Base-by-base conservation (phyloP, 2,329 filamentous ascomycete genomes). In the Monilinia fructicola region DNA sequence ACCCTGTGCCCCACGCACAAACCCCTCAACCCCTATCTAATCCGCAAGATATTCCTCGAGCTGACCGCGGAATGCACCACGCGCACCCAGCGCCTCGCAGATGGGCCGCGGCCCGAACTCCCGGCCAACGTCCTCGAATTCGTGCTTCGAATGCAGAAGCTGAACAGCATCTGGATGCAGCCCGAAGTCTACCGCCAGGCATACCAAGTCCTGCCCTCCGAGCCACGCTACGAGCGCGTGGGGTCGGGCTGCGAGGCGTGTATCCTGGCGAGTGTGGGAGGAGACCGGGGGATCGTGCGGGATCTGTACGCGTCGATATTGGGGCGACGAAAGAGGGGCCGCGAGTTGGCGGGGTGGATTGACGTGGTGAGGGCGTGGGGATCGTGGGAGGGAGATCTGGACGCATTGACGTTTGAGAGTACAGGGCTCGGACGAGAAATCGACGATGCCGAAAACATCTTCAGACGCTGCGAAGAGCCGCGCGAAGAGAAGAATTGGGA, bases 221-320 rank as follows among this genome's bases (percentile, higher is more conserved):
- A 78, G 0, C 62, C 63, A 38, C 70, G 69, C 56, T 71, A 77
- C 46, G 71, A 68, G 9, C 59, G 68, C 14, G 74, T 81, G 4
- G 66, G 69, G 40, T 77, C 73, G 9, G 75, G 77, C 18, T 87
- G 85, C 69, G 81, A 85, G 71, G 84, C 83, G 1, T 87, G 85
- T 68, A 80, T 84, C 38, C 73, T 87, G 16, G 78, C 82, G 1
- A 77, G 78, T 3, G 72, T 87, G 0, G 84, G 84, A 2, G 81
- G 80, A 0, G 77, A 78, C 42, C 74, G 72, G 5, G 72, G 77
- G 21, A 70, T 80, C 1, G 73, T 87, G 2, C 73, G 76, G 7
- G 82, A 84, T 70, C 71, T 87, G 42, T 74, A 80, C 38, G 79
- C 81, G 3, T 75, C 77, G 52, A 71, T 85, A 64, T 38, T 79